Conservation (phyloP, 2,329 filamentous ascomycete genomes). For the Colletotrichum lindemuthianum region DNA sequence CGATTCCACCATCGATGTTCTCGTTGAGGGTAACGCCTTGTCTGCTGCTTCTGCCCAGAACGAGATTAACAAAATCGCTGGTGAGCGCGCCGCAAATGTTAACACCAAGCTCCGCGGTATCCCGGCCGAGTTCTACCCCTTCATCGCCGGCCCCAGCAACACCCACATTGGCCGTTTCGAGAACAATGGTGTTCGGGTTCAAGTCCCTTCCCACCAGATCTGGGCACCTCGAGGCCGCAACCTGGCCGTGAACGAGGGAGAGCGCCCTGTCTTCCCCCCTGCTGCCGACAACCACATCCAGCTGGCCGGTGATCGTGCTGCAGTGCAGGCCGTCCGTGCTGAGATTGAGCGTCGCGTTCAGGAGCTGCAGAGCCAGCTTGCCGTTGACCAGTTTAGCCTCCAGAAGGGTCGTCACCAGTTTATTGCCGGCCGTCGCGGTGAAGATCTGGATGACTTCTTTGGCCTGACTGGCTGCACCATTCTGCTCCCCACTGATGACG, state of each 20-base stretch:
- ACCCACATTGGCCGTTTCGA: slow-evolving; percentile 74
- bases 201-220: slow-evolving; percentile 83
- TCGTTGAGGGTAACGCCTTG: slow-evolving; percentile 90
- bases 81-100: slow-evolving; percentile 84
- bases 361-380: slow-evolving; percentile 79
- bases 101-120: slow-evolving; percentile 85
- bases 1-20: slow-evolving; percentile 84
- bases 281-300: slow-evolving; percentile 83
- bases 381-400: slow-evolving; percentile 82
- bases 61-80: slow-evolving; percentile 87
- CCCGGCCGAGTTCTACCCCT: slow-evolving; percentile 93
- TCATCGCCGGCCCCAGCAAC: slow-evolving; percentile 86
- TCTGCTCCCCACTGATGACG: slow-evolving; percentile 79
- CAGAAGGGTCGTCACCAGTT: slow-evolving; percentile 92
- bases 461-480: slow-evolving; percentile 90
- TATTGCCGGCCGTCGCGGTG: slow-evolving; percentile 86
- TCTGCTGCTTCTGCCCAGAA: slow-evolving; percentile 85
- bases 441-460: slow-evolving; percentile 86
- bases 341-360: slow-evolving; percentile 83
- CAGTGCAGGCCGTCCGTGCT: slow-evolving; percentile 81
- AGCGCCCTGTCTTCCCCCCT: slow-evolving; percentile 76
- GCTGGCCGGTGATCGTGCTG: slow-evolving; percentile 84
- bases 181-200: slow-evolving; percentile 80
- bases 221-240: slow-evolving; percentile 60
- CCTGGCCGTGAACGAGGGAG: slow-evolving; percentile 52